Evolutionary conservation across 2,329 filamentous ascomycete species (phyloP).

Genomic region (Scedosporium dehoogii): DNA sequence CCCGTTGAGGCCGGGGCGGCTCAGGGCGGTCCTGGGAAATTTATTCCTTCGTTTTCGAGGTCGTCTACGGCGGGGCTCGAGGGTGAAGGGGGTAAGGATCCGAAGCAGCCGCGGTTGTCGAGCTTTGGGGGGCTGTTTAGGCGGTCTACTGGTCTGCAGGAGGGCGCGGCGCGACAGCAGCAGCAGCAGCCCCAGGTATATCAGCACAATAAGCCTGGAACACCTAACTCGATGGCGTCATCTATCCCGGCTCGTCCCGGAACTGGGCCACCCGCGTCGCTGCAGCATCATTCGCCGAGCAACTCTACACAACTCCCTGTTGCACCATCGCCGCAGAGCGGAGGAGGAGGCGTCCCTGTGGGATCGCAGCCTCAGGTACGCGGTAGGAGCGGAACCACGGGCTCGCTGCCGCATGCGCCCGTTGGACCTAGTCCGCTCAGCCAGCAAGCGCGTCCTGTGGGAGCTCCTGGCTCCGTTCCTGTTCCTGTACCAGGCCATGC

Average conservation of each 20-base stretch:
- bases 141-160: slow-evolving; percentile 13
- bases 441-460: background rate
- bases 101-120: background rate
- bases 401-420: slow-evolving; percentile 9
- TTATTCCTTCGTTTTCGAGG: slow-evolving; percentile 13
- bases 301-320: background rate
- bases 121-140: slow-evolving; percentile 14
- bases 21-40: slow-evolving; percentile 6
- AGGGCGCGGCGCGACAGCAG: slow-evolving; percentile 2
- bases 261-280: background rate
- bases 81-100: slow-evolving; percentile 1
- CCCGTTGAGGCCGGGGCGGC: background rate
- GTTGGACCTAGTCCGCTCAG: background rate
- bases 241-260: background rate
- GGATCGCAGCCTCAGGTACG: background rate
- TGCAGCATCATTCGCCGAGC: background rate
- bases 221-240: background rate
- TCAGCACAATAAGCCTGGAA: background rate
- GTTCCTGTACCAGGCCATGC: background rate
- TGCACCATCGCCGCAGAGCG: background rate
- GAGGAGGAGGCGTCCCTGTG: background rate
- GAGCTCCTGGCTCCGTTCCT: background rate
- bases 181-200: background rate
- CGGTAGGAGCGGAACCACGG: slow-evolving; percentile 14
- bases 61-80: slow-evolving; percentile 16